A percentile compares a stretch with the other conserved stretches of the same genome.
These are phyloP conservation scores for Rhizopogon sp. DNA, from an alignment of 768 basidiomycete species.

Conservation along the genomic window DNA sequence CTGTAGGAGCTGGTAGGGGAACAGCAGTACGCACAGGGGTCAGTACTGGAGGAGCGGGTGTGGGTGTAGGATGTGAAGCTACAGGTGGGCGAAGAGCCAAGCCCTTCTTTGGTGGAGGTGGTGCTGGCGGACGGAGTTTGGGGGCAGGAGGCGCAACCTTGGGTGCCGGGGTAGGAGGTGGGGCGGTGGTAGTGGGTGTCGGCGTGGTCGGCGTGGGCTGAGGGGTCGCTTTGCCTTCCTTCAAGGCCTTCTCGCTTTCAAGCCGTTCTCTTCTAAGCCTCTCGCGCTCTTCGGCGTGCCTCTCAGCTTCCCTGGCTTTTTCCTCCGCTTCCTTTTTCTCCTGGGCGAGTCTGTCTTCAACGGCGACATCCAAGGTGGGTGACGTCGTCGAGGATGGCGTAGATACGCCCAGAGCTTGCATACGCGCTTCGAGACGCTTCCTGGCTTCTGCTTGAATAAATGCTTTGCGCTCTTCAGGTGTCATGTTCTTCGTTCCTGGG, in stretches of 20 bases:
- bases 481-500: slow-evolving; percentile 69
- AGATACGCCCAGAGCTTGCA: slow-evolving; percentile 76
- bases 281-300: slow-evolving; percentile 77
- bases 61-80: slow-evolving; percentile 20
- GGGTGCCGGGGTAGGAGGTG: slow-evolving; percentile 35
- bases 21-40: slow-evolving; percentile 17
- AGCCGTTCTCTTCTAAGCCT: slow-evolving; percentile 65
- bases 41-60: slow-evolving; percentile 18
- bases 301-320: slow-evolving; percentile 72
- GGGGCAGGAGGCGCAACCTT: slow-evolving; percentile 30
- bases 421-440: slow-evolving; percentile 77
- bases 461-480: slow-evolving; percentile 75
- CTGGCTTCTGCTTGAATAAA: slow-evolving; percentile 78
- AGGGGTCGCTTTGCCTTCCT: slow-evolving; percentile 39
- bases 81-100: slow-evolving; percentile 7
- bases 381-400: slow-evolving; percentile 31
- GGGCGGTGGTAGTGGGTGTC: slow-evolving; percentile 39
- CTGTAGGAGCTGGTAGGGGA: slow-evolving; percentile 18
- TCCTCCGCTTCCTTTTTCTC: slow-evolving; percentile 93
- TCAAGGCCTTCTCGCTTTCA: slow-evolving; percentile 66
- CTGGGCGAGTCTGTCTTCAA: slow-evolving; percentile 78
- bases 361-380: slow-evolving; percentile 64
- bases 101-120: slow-evolving; percentile 29
- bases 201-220: slow-evolving; percentile 32
- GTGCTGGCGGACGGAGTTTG: slow-evolving; percentile 31